These are phyloP conservation scores for Calophaca sinica DNA, from an alignment of 306 rosid species.

Conservation along the genomic window DNA sequence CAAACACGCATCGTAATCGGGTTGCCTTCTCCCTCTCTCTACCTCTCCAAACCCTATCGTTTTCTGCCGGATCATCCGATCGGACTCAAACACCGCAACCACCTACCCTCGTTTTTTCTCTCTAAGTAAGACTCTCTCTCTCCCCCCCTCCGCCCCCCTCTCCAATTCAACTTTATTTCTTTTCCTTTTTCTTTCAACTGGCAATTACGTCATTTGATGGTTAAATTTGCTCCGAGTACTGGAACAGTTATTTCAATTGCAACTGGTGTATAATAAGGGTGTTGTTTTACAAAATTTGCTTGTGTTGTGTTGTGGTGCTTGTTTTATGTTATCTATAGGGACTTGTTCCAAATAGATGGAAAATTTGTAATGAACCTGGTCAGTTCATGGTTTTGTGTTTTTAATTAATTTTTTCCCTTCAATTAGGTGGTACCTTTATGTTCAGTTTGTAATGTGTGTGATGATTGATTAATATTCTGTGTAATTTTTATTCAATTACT, in stretches of 20 bases:
- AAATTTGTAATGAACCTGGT: neutral
- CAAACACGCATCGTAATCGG: neutral
- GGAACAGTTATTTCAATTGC: neutral
- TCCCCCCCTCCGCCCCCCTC: neutral
- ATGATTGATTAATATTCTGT: constrained; percentile 16
- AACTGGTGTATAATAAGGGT: neutral
- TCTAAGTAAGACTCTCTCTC: constrained; percentile 16
- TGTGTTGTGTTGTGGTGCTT: neutral
- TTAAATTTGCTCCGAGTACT: neutral
- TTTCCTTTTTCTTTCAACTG: neutral
- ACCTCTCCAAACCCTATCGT: constrained; percentile 33
- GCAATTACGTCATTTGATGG: constrained; percentile 8
- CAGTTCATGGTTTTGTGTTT: neutral
- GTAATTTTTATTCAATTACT: neutral
- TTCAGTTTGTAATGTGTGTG: neutral
- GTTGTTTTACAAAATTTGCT: neutral
- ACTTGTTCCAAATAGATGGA: neutral
- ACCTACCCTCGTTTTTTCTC: neutral
- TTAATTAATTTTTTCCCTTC: neutral
- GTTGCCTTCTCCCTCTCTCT: neutral
- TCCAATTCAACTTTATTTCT: neutral
- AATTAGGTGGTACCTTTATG: neutral
- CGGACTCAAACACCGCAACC: constrained; percentile 8
- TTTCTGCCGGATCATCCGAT: constrained; percentile 19
- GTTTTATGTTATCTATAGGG: neutral